These are phyloP conservation scores for Tetracentron sinense DNA, from an alignment of 164 flowering plant species.

Conservation along the genomic window DNA sequence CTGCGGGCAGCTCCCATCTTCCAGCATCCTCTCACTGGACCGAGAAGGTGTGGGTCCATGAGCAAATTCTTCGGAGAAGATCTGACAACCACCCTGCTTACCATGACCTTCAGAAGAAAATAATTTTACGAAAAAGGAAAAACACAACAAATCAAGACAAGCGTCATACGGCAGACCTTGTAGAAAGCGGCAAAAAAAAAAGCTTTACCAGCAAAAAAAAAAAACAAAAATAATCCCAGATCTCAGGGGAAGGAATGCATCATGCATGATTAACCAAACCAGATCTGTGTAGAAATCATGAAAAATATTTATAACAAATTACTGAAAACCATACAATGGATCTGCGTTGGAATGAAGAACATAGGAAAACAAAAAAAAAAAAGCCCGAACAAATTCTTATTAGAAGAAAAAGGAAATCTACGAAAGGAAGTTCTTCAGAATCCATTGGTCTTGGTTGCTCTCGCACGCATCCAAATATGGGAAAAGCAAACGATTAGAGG, in stretches of 20 bases:
- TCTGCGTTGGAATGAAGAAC: neutral
- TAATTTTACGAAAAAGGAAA: conserved; percentile 17
- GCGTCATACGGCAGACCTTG: conserved; percentile 6
- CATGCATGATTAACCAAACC: neutral
- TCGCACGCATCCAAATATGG: too few relatives aligned
- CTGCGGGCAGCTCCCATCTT: conserved; percentile 47
- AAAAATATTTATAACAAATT: neutral
- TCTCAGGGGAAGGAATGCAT: too few relatives aligned
- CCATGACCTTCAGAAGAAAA: conserved; percentile 71
- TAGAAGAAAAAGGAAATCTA: too few relatives aligned
- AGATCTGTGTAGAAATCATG: neutral
- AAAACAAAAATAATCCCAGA: too few relatives aligned
- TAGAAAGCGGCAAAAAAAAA: too few relatives aligned
- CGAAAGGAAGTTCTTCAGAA: neutral
- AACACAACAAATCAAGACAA: conserved; percentile 21
- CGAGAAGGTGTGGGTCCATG: conserved; percentile 44
- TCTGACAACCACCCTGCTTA: conserved; percentile 79
- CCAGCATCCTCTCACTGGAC: conserved; percentile 58
- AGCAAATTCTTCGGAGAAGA: conserved; percentile 52
- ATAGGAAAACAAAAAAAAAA: neutral
- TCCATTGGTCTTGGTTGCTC: neutral
- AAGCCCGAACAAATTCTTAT: neutral
- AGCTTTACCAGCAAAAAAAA: too few relatives aligned
- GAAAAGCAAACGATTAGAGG: neutral
- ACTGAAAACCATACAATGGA: neutral